phyloP scores from a whole-genome alignment of 225 moss, liverwort and hornwort species.

The Lunularia cruciata region DNA sequence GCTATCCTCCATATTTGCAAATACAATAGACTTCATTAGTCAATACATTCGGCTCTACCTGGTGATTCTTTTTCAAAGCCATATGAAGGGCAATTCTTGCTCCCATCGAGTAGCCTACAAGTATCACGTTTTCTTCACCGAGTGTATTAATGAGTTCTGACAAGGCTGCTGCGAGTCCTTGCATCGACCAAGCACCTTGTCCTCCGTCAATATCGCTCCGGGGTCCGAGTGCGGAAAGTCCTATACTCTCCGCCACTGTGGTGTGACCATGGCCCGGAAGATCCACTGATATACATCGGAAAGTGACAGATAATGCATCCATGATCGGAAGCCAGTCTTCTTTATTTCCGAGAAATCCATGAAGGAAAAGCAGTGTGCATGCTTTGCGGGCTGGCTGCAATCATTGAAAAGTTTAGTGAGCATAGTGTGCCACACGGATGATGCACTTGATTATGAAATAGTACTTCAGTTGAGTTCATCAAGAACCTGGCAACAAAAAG shows the following conservation, averaged over 20 bases:
- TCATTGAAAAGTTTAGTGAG: too few relatives aligned
- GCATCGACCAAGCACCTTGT: slow-evolving; percentile 62
- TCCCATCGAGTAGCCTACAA: slow-evolving; percentile 98
- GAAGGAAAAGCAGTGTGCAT: slow-evolving; percentile 75
- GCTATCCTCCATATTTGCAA: too few relatives aligned
- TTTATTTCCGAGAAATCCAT: slow-evolving; percentile 87
- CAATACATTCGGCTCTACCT: slow-evolving; percentile 37
- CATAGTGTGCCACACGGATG: too few relatives aligned
- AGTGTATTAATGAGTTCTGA: slow-evolving; percentile 49
- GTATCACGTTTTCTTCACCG: slow-evolving; percentile 40
- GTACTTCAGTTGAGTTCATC: too few relatives aligned
- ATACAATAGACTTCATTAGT: too few relatives aligned
- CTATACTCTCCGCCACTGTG: slow-evolving; percentile 32
- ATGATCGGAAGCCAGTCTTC: slow-evolving; percentile 88
- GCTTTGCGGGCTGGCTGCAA: slow-evolving; percentile 32
- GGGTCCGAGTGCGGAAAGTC: background rate
- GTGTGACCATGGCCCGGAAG: slow-evolving; percentile 91
- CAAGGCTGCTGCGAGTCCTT: slow-evolving; percentile 55
- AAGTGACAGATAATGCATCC: slow-evolving; percentile 61
- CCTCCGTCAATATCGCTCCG: background rate
- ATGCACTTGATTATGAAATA: too few relatives aligned
- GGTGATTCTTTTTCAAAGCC: slow-evolving; percentile 53
- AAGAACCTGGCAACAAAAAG: too few relatives aligned
- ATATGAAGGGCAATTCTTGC: slow-evolving; percentile 79
- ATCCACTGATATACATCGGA: slow-evolving; percentile 84